Evolutionary conservation across 169 alveolate species (phyloP).

Genomic region (Plasmodium ovale): DNA sequence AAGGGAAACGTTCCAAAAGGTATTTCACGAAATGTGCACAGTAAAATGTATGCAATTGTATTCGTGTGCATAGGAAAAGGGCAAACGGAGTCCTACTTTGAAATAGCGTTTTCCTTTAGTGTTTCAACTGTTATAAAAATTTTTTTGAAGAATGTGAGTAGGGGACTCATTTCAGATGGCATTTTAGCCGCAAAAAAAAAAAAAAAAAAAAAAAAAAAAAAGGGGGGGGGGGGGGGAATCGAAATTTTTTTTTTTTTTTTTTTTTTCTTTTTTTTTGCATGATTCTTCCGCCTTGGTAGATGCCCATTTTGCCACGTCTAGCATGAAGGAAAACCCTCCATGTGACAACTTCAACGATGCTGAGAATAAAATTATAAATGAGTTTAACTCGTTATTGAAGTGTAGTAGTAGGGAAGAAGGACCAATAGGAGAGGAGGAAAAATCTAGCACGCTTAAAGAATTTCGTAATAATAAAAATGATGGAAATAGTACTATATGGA

Average conservation of each 20-base stretch:
- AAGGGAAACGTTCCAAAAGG: too few relatives aligned
- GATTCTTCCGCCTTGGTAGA: neutral
- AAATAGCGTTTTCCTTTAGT: too few relatives aligned
- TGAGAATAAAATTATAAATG: slow-evolving; percentile 31
- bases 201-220: too few relatives aligned
- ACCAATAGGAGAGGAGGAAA: neutral
- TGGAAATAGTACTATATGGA: slow-evolving; percentile 28
- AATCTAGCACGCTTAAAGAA: neutral
- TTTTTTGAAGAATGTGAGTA: too few relatives aligned
- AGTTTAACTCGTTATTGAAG: slow-evolving; percentile 24
- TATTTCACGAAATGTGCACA: too few relatives aligned
- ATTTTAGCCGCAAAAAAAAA: neutral
- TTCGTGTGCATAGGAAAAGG: too few relatives aligned
- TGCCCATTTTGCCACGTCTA: neutral
- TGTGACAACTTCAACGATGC: neutral
- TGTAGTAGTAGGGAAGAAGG: neutral
- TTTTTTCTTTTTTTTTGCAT: neutral
- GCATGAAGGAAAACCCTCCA: neutral
- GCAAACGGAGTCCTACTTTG: too few relatives aligned
- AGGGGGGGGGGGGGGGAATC: neutral
- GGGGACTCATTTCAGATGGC: too few relatives aligned
- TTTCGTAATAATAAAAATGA: slow-evolving; percentile 5
- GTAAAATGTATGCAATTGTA: too few relatives aligned
- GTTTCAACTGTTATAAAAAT: too few relatives aligned
- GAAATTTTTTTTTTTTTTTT: neutral